phyloP scores from a whole-genome alignment of 148 eudicot genomes.

The Chenopodium formosanum region DNA sequence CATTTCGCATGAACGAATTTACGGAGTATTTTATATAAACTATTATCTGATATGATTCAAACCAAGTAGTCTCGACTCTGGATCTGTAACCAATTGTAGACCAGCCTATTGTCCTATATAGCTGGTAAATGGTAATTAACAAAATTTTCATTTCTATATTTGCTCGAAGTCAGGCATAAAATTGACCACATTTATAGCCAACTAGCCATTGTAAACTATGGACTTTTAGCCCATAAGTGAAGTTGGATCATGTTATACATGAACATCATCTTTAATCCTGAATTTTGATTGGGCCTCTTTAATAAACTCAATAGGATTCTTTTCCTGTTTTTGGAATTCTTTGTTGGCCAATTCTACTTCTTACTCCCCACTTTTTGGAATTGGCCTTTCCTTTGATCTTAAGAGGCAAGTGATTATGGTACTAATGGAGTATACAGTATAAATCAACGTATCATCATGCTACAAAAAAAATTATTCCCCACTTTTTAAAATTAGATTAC shows the following conservation, averaged over 20 bases:
- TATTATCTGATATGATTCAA: no score
- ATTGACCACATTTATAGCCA: not conserved
- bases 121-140: no score
- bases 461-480: no score
- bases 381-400: not conserved
- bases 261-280: not conserved
- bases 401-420: not conserved
- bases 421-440: no score
- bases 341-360: not conserved
- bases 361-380: not conserved
- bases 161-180: not conserved
- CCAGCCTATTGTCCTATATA: no score
- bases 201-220: not conserved
- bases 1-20: no score
- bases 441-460: no score
- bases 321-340: not conserved
- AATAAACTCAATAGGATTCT: not conserved
- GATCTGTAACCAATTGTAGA: no score
- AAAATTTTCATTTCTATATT: no score
- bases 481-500: no score
- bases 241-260: not conserved
- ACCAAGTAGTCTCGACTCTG: no score
- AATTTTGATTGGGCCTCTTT: not conserved
- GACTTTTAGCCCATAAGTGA: not conserved
- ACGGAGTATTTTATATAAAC: no score